Conservation (phyloP, 345 rosid genomes). For the Zanthoxylum bungeanum region DNA sequence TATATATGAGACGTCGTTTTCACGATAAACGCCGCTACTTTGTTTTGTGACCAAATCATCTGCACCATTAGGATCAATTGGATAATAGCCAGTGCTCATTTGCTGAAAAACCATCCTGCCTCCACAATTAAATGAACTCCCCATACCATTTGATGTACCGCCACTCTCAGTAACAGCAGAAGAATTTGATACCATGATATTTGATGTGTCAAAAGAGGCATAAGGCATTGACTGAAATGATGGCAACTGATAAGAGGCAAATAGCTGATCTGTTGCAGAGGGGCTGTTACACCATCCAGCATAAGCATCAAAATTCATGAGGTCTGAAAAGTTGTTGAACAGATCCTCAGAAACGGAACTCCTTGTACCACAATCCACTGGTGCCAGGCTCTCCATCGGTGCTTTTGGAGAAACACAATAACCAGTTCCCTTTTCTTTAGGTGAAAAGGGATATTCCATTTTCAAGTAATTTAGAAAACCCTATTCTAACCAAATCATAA, state of each 20-base stretch:
- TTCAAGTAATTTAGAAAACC: slow-evolving; percentile 13
- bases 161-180: slow-evolving; percentile 19
- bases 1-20: slow-evolving; percentile 20
- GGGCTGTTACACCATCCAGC: slow-evolving; percentile 70
- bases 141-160: slow-evolving; percentile 26
- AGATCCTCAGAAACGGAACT: slow-evolving; percentile 47
- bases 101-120: slow-evolving; percentile 39
- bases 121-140: slow-evolving; percentile 34
- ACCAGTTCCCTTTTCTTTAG: slow-evolving; percentile 49
- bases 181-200: slow-evolving; percentile 34
- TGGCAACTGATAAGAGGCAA: slow-evolving; percentile 39
- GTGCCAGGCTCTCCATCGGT: slow-evolving; percentile 39
- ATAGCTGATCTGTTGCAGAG: slow-evolving; percentile 40
- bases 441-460: slow-evolving; percentile 61
- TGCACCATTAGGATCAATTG: slow-evolving; percentile 23
- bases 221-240: slow-evolving; percentile 38
- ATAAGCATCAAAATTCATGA: slow-evolving; percentile 59
- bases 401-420: slow-evolving; percentile 39
- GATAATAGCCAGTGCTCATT: slow-evolving; percentile 24
- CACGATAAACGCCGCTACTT: slow-evolving; percentile 22
- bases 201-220: slow-evolving; percentile 32
- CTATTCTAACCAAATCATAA: slow-evolving; percentile 10
- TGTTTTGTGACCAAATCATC: slow-evolving; percentile 27
- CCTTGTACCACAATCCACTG: slow-evolving; percentile 22
- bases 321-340: slow-evolving; percentile 42